phyloP scores from a whole-genome alignment of 495 filamentous ascomycete species.

The Neurospora intermedia region DNA sequence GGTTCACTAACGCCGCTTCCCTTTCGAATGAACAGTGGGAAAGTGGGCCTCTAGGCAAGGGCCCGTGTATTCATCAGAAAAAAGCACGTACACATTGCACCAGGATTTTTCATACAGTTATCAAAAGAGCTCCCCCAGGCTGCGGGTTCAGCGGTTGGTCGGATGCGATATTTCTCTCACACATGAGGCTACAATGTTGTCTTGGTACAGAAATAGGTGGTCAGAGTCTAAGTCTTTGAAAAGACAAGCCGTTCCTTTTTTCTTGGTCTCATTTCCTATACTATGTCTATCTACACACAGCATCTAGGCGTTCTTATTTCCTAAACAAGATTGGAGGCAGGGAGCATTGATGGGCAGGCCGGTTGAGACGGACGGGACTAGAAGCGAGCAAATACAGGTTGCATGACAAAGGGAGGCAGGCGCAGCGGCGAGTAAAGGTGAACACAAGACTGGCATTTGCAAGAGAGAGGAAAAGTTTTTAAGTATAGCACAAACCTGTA shows the following conservation, averaged over 20 bases:
- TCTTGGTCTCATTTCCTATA: not conserved
- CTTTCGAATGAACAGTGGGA: constrained; percentile 17
- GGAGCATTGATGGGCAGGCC: not conserved
- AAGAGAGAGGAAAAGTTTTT: not conserved
- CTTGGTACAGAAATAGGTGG: not conserved
- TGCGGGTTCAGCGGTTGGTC: not conserved
- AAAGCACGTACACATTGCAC: not conserved
- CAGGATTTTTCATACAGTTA: constrained; percentile 1
- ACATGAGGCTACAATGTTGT: not conserved
- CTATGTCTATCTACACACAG: not conserved
- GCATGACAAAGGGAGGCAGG: not conserved
- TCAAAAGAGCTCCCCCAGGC: not conserved
- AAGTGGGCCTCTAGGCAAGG: constrained; percentile 18
- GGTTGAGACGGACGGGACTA: not conserved
- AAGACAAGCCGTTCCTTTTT: not conserved
- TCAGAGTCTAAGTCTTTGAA: not conserved
- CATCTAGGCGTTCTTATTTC: not conserved
- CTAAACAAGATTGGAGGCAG: not conserved
- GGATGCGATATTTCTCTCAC: not conserved
- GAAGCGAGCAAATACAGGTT: not conserved
- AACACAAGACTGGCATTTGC: not conserved
- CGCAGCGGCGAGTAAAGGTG: not conserved
- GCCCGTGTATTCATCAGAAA: not conserved
- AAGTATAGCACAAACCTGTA: not conserved
- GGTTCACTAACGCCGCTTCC: constrained; percentile 9